These are phyloP conservation scores for Cornus kousa DNA, from an alignment of 148 eudicot genomes.

Conservation along the genomic window DNA sequence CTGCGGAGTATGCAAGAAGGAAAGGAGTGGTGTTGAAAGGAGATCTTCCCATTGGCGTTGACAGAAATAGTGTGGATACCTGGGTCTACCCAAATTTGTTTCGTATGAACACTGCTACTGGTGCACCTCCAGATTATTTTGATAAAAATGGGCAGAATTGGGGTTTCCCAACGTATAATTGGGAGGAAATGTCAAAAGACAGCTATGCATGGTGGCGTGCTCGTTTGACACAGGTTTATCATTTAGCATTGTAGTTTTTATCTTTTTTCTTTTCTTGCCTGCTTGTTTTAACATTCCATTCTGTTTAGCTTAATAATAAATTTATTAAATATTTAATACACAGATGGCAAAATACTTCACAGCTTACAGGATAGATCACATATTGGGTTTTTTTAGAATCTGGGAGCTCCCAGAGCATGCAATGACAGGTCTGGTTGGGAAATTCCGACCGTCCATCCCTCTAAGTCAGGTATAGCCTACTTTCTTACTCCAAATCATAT, in stretches of 20 bases:
- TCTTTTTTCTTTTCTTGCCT: not conserved
- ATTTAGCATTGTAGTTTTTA: not conserved
- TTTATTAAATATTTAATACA: not conserved
- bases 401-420: conserved; percentile 99
- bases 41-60: conserved; percentile 97
- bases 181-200: conserved; percentile 99
- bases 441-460: conserved; percentile 94
- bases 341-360: conserved; percentile 98
- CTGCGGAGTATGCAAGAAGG: conserved; percentile 83
- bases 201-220: conserved; percentile 99
- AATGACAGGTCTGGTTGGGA: conserved; percentile 90
- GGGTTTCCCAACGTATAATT: conserved; percentile 97
- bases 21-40: conserved; percentile 93
- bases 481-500: not conserved
- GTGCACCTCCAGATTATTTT: conserved; percentile 99
- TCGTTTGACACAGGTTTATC: conserved; percentile 85
- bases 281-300: not conserved
- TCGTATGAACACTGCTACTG: conserved; percentile 96
- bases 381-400: conserved; percentile 96
- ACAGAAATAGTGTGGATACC: conserved; percentile 92
- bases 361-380: conserved; percentile 93
- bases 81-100: conserved; percentile 93
- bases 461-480: conserved; percentile 61
- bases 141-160: conserved; percentile 99
- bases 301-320: not conserved